Evolutionary conservation across 1,284 basidiomycete species (phyloP), one percentile per base, ranked within the genome.

Genomic region (Naganishia sp.): DNA sequence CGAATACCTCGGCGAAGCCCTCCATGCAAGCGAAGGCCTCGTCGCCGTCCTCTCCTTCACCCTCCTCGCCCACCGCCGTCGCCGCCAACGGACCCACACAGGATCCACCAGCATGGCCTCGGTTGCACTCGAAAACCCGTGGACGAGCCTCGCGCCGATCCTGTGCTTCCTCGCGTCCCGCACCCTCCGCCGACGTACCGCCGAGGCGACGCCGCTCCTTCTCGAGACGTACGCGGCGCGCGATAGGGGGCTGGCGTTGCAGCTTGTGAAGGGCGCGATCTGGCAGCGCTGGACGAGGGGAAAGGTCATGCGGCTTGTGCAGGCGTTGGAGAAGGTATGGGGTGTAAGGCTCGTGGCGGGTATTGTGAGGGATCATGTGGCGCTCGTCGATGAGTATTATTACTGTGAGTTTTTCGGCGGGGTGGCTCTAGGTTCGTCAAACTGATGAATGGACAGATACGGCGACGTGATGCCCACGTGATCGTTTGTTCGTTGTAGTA

Each of bases 361-460:
- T 25, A 82, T 96, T 64, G 79, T 94, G 68, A 86, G 87, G 71
- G 93, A 94, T 74, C 97, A 94, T 88, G 85, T 96, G 70, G 92
- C 92, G 11, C 81, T 97, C 73, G 92, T 97, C 70, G 90, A 97
- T 78, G 90, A 94, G 76, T 95, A 95, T 81, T 89, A 95, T 82
- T 96, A 94, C 82, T 96, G 92, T 93, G 73, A 74, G 90, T 84
- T 4, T 9, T 6, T 17, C 9, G 18, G 18, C 35, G 18, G 5
- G 21, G 13, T 6, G 15, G n/a, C 5, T 28, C 5, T 41, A 6
- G 6, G n/a, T 15, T n/a, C 32, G 17, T 3, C 6, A 2, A 11
- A 21, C 47, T 61, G 58, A 61, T 49, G 6, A n/a, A 3, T 31
- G 31, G 13, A 5, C n/a, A 61, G 58, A 61, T 51, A 61, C 58